Evolutionary conservation across 2,329 filamentous ascomycete genomes (phyloP).

Genomic region (Aspergillus calidoustus): DNA sequence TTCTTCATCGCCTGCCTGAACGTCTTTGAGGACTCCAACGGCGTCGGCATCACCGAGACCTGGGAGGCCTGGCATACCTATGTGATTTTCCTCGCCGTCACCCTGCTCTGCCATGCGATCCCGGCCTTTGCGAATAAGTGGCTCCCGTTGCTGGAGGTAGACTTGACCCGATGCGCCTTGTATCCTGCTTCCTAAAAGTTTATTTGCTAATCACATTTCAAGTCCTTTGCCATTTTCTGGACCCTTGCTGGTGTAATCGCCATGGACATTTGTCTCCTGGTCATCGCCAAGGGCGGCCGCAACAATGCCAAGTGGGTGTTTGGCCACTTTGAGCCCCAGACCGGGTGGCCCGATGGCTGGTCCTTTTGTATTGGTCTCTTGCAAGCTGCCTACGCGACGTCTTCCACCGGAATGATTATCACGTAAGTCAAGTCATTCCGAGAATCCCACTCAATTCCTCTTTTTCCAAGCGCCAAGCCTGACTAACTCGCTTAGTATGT

Average conservation of each 20-base stretch:
- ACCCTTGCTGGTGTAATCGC: constrained; percentile 69
- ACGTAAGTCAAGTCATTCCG: constrained; percentile 32
- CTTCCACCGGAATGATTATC: constrained; percentile 71
- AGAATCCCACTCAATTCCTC: too few relatives aligned
- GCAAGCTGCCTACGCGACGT: constrained; percentile 59
- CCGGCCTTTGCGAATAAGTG: constrained; percentile 59
- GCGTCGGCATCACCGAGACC: constrained; percentile 59
- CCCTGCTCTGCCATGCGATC: constrained; percentile 60
- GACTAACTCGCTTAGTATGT: constrained; percentile 55
- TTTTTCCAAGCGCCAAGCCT: neutral
- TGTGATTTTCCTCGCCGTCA: constrained; percentile 71
- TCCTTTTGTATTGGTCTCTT: constrained; percentile 75
- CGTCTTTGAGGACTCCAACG: constrained; percentile 55
- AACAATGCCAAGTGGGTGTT: constrained; percentile 64
- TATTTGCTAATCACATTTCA: constrained; percentile 61
- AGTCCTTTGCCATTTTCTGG: constrained; percentile 66
- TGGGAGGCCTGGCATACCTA: constrained; percentile 66
- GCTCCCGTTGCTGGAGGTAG: constrained; percentile 68
- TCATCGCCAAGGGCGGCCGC: constrained; percentile 65
- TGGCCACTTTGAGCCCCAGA: constrained; percentile 6
- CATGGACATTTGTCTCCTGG: constrained; percentile 65
- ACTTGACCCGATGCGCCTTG: constrained; percentile 31
- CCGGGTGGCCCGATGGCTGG: constrained; percentile 64
- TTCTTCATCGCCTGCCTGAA: constrained; percentile 62
- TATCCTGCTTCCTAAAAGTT: neutral